Evolutionary conservation across 495 filamentous ascomycete genomes (phyloP).

Genomic region (Xanthoparmelia taractica): DNA sequence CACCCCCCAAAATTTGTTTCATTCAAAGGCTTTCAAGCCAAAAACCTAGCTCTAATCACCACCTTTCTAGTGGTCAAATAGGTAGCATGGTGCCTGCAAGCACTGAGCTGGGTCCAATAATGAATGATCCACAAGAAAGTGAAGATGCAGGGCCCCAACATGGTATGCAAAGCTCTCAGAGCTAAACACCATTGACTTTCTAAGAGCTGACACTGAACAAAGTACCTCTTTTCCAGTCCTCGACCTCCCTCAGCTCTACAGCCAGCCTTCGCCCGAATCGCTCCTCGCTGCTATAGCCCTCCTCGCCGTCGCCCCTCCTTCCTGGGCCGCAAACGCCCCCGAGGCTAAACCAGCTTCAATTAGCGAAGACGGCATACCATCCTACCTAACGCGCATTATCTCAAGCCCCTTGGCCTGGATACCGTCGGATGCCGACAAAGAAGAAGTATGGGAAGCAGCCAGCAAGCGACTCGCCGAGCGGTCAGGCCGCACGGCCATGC

Average conservation of each 20-base stretch:
- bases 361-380: constrained; percentile 35
- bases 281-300: constrained; percentile 40
- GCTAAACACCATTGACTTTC: not conserved
- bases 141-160: not conserved
- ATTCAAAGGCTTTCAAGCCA: not conserved
- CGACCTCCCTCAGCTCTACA: constrained; percentile 48
- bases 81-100: not conserved
- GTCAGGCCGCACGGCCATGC: constrained; percentile 75
- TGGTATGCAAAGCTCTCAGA: constrained; percentile 2
- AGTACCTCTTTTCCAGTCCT: constrained; percentile 33
- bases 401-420: constrained; percentile 70
- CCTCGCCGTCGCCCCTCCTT: constrained; percentile 37
- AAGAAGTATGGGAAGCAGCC: constrained; percentile 72
- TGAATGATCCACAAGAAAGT: not conserved
- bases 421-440: constrained; percentile 57
- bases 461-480: constrained; percentile 71
- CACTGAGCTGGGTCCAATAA: not conserved
- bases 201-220: constrained; percentile 12
- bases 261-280: constrained; percentile 40
- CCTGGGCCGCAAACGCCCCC: constrained; percentile 17
- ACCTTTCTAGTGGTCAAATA: not conserved
- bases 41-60: not conserved
- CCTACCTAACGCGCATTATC: constrained; percentile 71
- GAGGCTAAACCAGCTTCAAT: constrained; percentile 24
- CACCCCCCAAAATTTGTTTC: not conserved